phyloP scores from a whole-genome alignment of 768 basidiomycete species.

The Phaeolepiota aurea region DNA sequence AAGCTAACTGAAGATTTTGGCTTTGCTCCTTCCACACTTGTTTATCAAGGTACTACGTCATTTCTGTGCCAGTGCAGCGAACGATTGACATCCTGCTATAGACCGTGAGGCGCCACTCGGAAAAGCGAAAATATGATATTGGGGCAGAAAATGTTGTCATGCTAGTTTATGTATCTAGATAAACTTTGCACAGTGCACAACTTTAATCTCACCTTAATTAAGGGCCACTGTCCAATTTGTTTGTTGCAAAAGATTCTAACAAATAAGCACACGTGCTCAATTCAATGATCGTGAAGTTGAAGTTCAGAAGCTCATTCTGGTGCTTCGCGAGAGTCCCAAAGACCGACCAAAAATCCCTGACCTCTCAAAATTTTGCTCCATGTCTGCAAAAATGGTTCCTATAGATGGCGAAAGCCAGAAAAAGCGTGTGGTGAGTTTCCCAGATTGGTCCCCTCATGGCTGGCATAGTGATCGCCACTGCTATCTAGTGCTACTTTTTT shows the following conservation, averaged over 20 bases:
- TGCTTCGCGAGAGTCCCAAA: not conserved
- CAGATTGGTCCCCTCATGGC: conserved; percentile 4
- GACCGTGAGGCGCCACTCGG: conserved; percentile 52
- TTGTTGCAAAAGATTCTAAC: conserved; percentile 3
- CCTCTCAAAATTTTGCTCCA: conserved; percentile 12
- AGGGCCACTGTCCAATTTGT: too few species aligned
- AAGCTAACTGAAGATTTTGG: conserved; percentile 71
- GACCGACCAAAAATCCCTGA: not conserved
- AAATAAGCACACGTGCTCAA: conserved; percentile 6
- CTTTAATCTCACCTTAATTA: not conserved
- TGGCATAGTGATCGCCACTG: conserved; percentile 9
- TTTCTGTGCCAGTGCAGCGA: not conserved
- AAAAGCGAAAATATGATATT: conserved; percentile 50
- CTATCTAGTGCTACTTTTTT: conserved; percentile 90
- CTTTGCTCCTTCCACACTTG: conserved; percentile 78
- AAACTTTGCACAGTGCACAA: not conserved
- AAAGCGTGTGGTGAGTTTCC: conserved; percentile 75
- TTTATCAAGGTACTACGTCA: conserved; percentile 47
- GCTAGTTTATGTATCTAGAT: not conserved
- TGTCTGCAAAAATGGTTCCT: conserved; percentile 48
- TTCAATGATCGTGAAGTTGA: conserved; percentile 3
- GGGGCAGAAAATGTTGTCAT: not conserved
- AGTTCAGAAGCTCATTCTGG: not conserved
- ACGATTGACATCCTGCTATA: conserved; percentile 16
- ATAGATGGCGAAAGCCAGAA: conserved; percentile 68